Conservation (phyloP, 2,329 filamentous ascomycete genomes). For the Chaetothyriales sp. region DNA sequence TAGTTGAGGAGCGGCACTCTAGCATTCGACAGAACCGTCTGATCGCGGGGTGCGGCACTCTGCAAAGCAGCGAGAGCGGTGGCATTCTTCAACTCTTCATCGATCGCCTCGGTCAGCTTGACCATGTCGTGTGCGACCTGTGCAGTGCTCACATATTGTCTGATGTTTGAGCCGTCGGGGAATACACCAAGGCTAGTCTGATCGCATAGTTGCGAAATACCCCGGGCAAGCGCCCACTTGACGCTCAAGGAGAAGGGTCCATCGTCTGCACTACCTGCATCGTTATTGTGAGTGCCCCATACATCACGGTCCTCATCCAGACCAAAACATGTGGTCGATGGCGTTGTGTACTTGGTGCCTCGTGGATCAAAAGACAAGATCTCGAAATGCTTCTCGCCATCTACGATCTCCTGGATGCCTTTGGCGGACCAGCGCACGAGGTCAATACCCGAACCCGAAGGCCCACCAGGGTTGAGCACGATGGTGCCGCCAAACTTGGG, state of each 20-base stretch:
- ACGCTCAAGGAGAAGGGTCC: constrained; percentile 8
- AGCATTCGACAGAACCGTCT: neutral
- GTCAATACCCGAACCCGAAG: constrained; percentile 26
- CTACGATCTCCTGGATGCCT: constrained; percentile 19
- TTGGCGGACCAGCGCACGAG: constrained; percentile 15
- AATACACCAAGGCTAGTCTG: constrained; percentile 13
- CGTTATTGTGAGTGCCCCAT: constrained; percentile 3
- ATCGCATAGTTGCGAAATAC: constrained; percentile 11
- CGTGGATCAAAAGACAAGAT: constrained; percentile 32
- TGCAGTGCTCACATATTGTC: constrained; percentile 21
- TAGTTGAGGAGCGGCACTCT: constrained; percentile 28
- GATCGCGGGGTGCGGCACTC: neutral
- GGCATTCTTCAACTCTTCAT: constrained; percentile 9
- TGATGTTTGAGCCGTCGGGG: constrained; percentile 18
- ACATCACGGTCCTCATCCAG: constrained; percentile 4
- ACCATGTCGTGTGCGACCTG: constrained; percentile 27
- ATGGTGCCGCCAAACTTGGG: constrained; percentile 34
- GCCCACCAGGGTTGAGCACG: constrained; percentile 35
- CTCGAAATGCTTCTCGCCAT: constrained; percentile 30
- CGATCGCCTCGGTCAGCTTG: constrained; percentile 21
- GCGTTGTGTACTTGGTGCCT: constrained; percentile 26
- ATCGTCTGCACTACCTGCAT: constrained; percentile 9
- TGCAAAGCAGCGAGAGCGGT: neutral
- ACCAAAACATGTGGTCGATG: constrained; percentile 19
- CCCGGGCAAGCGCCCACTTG: constrained; percentile 13